Conservation (phyloP, 164 flowering plant species). For the Sextonia rubra region DNA sequence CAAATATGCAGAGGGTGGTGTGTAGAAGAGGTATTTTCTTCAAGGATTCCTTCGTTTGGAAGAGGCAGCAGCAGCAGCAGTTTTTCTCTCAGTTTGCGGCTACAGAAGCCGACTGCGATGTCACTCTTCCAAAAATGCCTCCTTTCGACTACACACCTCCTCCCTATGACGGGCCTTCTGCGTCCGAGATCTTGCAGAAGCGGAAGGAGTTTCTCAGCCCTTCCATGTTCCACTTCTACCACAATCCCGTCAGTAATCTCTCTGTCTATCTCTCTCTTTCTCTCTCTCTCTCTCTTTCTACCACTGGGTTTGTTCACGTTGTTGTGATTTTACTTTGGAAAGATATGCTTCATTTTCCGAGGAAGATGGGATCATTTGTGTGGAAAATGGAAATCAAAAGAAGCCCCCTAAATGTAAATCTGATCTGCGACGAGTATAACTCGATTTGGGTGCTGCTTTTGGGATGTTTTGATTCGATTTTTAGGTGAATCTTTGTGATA, state of each 20-base stretch:
- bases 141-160: conserved; percentile 86
- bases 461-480: too few species aligned
- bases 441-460: too few species aligned
- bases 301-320: too few species aligned
- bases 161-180: conserved; percentile 76
- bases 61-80: not conserved
- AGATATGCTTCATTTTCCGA: too few species aligned
- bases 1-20: conserved; percentile 34
- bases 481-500: too few species aligned
- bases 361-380: too few species aligned
- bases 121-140: conserved; percentile 59
- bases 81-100: conserved; percentile 26
- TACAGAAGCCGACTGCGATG: conserved; percentile 8
- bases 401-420: too few species aligned
- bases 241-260: conserved; percentile 41
- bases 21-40: conserved; percentile 19
- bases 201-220: conserved; percentile 78
- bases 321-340: too few species aligned
- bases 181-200: conserved; percentile 62
- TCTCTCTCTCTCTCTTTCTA: not conserved
- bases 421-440: too few species aligned
- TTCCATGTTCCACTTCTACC: conserved; percentile 64
- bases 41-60: conserved; percentile 1
- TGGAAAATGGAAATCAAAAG: too few species aligned
- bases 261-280: not conserved